Evolutionary conservation across 495 filamentous ascomycete genomes (phyloP).

Genomic region (Xylaria telfairii): DNA sequence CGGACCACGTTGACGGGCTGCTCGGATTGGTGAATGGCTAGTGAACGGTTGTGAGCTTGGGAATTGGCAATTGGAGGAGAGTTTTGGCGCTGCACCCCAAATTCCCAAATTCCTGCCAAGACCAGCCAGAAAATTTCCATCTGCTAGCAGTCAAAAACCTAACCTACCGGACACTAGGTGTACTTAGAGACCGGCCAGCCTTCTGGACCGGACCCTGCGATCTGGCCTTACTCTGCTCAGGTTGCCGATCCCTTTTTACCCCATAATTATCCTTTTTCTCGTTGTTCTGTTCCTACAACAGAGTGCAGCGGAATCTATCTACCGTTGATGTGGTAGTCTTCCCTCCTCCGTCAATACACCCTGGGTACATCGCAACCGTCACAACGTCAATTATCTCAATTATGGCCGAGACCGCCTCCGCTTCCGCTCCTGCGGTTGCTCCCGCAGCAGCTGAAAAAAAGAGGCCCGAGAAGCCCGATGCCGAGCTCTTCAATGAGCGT

Average conservation of each 20-base stretch:
- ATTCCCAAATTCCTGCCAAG: constrained; percentile 20
- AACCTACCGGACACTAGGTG: neutral
- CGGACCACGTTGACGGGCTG: neutral
- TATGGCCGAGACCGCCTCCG: constrained; percentile 48
- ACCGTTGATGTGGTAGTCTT: constrained; percentile 24
- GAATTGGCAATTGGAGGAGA: neutral
- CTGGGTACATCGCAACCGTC: neutral
- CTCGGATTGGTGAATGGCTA: neutral
- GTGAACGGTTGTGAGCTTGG: neutral
- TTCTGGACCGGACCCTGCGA: constrained; percentile 41
- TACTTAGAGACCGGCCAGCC: neutral
- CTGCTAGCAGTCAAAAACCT: constrained; percentile 21
- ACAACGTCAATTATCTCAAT: constrained; percentile 24
- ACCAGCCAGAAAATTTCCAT: constrained; percentile 32
- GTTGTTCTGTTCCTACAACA: neutral
- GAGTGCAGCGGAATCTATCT: constrained; percentile 7
- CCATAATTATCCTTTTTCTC: neutral
- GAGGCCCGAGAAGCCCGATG: constrained; percentile 75
- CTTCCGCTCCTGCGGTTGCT: constrained; percentile 40
- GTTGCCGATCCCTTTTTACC: constrained; percentile 23
- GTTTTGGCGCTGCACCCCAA: constrained; percentile 4
- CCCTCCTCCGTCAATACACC: constrained; percentile 8
- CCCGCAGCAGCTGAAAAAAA: constrained; percentile 51
- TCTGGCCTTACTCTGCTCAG: constrained; percentile 38
- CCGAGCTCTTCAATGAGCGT: constrained; percentile 70